phyloP scores from a whole-genome alignment of 148 eudicot genomes.

The Camellia lanceoleosa region DNA sequence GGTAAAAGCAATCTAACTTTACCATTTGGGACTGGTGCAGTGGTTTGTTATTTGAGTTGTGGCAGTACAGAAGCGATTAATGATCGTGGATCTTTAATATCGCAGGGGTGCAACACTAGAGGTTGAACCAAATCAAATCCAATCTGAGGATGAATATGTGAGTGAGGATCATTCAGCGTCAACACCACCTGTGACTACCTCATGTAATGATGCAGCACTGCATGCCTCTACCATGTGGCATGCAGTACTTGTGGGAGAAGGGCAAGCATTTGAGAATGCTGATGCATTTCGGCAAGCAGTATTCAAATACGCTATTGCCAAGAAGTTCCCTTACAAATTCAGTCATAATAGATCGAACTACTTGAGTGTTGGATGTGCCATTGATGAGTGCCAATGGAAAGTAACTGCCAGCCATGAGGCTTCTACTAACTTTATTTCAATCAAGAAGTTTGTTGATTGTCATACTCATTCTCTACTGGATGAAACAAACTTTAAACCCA shows the following conservation, averaged over 20 bases:
- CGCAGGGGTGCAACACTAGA: not conserved
- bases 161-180: slow-evolving; percentile 2
- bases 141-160: slow-evolving; percentile 5
- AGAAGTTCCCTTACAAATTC: slow-evolving; percentile 10
- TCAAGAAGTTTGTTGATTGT: slow-evolving; percentile 12
- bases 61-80: not conserved
- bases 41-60: slow-evolving; percentile 2
- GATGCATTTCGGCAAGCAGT: slow-evolving; percentile 5
- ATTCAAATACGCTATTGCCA: slow-evolving; percentile 10
- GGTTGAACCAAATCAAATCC: not conserved
- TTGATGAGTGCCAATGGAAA: slow-evolving; percentile 10
- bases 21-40: not conserved
- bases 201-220: slow-evolving; percentile 3
- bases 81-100: not conserved
- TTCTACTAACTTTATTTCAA: slow-evolving; percentile 5
- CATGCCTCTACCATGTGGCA: slow-evolving; percentile 5
- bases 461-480: slow-evolving; percentile 8
- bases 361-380: slow-evolving; percentile 11
- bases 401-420: slow-evolving; percentile 9
- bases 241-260: slow-evolving; percentile 10
- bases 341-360: slow-evolving; percentile 8
- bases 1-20: slow-evolving; percentile 4
- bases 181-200: not conserved
- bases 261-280: slow-evolving; percentile 14
- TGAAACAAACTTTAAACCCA: slow-evolving; percentile 7